Conservation (phyloP, 805 yeast genomes). For the Candida lessepsii region DNA sequence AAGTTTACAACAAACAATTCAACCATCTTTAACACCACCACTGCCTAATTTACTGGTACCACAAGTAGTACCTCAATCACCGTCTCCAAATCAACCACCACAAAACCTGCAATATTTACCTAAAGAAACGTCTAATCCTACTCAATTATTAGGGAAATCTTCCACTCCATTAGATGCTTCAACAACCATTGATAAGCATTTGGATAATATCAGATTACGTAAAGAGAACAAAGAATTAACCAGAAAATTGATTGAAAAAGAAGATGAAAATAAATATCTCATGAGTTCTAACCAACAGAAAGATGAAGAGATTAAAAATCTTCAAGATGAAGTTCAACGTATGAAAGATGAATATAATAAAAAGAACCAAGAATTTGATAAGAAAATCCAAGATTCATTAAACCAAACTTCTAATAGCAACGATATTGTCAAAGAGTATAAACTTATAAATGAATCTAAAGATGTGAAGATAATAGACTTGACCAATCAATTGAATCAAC, state of each 20-base stretch:
- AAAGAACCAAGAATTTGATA: background rate
- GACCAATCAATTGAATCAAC: conserved; percentile 4
- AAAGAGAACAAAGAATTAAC: conserved; percentile 26
- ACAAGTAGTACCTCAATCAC: background rate
- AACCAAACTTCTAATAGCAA: conserved; percentile 6
- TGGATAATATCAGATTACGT: conserved; percentile 39
- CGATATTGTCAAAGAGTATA: conserved; percentile 8
- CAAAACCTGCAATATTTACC: background rate
- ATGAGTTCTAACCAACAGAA: background rate
- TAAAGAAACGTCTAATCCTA: conserved; percentile 20
- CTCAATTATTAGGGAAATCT: conserved; percentile 24
- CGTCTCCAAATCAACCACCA: background rate
- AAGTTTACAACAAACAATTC: background rate
- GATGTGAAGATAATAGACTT: conserved; percentile 12
- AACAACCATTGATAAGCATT: conserved; percentile 39
- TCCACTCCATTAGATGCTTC: conserved; percentile 32
- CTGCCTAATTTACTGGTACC: conserved; percentile 2
- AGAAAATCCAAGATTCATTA: background rate
- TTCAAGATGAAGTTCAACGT: conserved; percentile 12
- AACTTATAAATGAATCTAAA: conserved; percentile 9
- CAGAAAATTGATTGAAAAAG: background rate
- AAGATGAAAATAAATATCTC: background rate
- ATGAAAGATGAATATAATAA: conserved; percentile 4
- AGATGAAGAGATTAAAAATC: conserved; percentile 8
- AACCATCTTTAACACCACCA: no score